These are phyloP conservation scores for Stemphylium beticola DNA, from an alignment of 2,329 filamentous ascomycete species.

Conservation along the genomic window DNA sequence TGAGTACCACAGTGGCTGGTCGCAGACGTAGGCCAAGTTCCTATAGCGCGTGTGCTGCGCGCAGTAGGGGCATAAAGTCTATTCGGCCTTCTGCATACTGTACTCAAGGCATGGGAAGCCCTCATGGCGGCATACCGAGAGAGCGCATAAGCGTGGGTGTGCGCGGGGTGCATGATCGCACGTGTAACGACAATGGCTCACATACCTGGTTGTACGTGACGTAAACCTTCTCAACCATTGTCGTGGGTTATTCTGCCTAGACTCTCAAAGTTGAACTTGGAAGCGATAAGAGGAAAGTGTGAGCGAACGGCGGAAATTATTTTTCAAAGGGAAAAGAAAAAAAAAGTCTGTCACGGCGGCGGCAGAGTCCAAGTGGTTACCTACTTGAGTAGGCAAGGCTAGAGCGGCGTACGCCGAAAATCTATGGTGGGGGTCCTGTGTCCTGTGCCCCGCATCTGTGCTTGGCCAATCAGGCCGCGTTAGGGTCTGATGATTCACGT, in stretches of 20 bases:
- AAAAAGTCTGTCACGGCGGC: slow-evolving; percentile 15
- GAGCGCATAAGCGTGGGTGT: slow-evolving; percentile 9
- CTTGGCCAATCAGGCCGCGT: slow-evolving; percentile 2
- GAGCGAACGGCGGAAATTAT: neutral
- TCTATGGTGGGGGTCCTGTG: slow-evolving; percentile 10
- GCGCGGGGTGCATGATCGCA: slow-evolving; percentile 12
- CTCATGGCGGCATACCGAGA: slow-evolving; percentile 4
- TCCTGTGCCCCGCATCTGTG: slow-evolving; percentile 6
- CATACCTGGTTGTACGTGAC: slow-evolving; percentile 53
- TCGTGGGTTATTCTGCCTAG: slow-evolving; percentile 20
- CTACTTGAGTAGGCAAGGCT: slow-evolving; percentile 15
- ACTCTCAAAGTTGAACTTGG: neutral
- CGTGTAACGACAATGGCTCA: slow-evolving; percentile 17
- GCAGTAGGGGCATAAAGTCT: neutral
- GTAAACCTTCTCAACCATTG: slow-evolving; percentile 52
- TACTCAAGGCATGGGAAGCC: neutral
- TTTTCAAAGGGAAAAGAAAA: slow-evolving; percentile 1
- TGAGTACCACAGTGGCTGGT: neutral
- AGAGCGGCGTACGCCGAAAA: slow-evolving; percentile 16
- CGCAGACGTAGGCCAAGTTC: too few species aligned
- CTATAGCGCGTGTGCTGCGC: neutral
- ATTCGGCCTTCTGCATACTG: neutral
- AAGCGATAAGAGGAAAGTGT: neutral
- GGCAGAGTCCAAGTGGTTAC: slow-evolving; percentile 15
- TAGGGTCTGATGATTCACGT: slow-evolving; percentile 1